Evolutionary conservation across 208 protist genomes (phyloP).

Genomic region (Wallacemonas sp.): DNA sequence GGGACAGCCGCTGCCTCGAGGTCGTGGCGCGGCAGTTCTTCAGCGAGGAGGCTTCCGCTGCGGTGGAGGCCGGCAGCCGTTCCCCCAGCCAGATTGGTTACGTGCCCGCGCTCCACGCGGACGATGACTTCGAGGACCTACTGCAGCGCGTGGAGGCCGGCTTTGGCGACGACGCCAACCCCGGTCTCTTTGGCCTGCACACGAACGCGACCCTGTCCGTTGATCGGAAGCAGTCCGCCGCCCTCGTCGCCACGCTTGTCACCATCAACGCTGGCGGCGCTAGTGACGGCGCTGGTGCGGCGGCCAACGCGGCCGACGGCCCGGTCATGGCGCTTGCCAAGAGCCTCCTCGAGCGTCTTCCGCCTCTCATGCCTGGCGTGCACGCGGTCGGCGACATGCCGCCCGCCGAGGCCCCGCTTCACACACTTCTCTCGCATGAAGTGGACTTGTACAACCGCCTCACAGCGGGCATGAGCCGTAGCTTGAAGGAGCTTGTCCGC

Average conservation of each 20-base stretch:
- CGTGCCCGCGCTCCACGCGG: conserved; percentile 40
- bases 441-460: conserved; percentile 88
- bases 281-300: conserved; percentile 24
- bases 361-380: conserved; percentile 33
- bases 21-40: conserved; percentile 81
- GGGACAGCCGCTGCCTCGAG: conserved; percentile 80
- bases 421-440: conserved; percentile 85
- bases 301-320: conserved; percentile 25
- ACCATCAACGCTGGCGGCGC: conserved; percentile 46
- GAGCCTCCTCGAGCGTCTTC: conserved; percentile 57
- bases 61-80: conserved; percentile 17
- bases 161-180: conserved; percentile 71
- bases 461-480: conserved; percentile 42
- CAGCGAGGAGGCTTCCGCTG: conserved; percentile 30
- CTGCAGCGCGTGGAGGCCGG: conserved; percentile 50
- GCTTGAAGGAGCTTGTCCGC: conserved; percentile 63
- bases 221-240: conserved; percentile 52
- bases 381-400: conserved; percentile 31
- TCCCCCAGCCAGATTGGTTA: conserved; percentile 48
- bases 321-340: conserved; percentile 51
- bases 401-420: conserved; percentile 65
- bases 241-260: conserved; percentile 44
- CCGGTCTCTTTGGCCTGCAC: conserved; percentile 93
- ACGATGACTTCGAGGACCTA: conserved; percentile 41
- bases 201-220: conserved; percentile 93